Percentiles rank a stretch among this genome's conserved stretches.
These are phyloP conservation scores for Isoetes engelmannii DNA, from an alignment of 83 land plant species.

Conservation along the genomic window DNA sequence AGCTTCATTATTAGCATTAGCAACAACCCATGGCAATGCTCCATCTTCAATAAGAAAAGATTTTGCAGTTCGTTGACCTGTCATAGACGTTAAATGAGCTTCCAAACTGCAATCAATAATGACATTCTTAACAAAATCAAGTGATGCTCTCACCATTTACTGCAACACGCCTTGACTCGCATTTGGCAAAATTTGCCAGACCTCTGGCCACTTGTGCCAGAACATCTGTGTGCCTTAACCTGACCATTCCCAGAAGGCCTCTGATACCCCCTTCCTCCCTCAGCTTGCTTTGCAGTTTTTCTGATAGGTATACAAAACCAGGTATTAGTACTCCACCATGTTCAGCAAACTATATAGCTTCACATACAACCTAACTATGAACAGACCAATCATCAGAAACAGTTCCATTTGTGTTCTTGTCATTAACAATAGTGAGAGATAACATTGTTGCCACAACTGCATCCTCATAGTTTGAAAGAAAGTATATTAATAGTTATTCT, in stretches of 20 bases:
- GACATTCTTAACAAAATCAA: neutral
- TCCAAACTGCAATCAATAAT: neutral
- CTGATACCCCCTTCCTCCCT: constrained; percentile 71
- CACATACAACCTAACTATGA: too few relatives aligned
- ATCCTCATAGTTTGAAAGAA: too few relatives aligned
- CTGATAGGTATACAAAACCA: constrained; percentile 18
- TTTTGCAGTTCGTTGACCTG: constrained; percentile 49
- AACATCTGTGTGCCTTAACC: constrained; percentile 66
- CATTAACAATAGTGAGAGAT: too few relatives aligned
- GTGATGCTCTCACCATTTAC: constrained; percentile 35
- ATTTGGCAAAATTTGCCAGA: constrained; percentile 82
- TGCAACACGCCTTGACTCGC: constrained; percentile 63
- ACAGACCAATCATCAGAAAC: too few relatives aligned
- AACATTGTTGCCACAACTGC: too few relatives aligned
- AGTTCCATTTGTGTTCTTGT: too few relatives aligned
- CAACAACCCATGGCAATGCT: constrained; percentile 77
- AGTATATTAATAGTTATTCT: too few relatives aligned
- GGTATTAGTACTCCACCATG: too few relatives aligned
- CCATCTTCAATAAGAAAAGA: constrained; percentile 74
- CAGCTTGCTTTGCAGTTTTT: constrained; percentile 60
- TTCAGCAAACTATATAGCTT: too few relatives aligned
- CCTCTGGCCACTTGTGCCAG: constrained; percentile 91
- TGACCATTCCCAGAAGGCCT: constrained; percentile 75
- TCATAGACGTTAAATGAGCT: neutral
- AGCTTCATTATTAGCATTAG: constrained; percentile 69